Base-by-base conservation (phyloP, 345 rosid genomes). In the Erucastrum elatum region DNA sequence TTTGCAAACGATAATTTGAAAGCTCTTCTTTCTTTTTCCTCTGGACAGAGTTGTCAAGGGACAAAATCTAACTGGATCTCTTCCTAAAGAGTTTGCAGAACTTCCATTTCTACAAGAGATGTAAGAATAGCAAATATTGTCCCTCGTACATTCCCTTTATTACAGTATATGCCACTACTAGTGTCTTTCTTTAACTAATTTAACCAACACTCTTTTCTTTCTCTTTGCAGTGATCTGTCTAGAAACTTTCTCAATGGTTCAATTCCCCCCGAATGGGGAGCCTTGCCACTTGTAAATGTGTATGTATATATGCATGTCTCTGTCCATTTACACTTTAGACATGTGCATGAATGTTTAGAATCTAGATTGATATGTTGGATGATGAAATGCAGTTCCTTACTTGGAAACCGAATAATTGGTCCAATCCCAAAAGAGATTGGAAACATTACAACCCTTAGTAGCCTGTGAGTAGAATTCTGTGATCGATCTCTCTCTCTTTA, bases 191-290 rank as follows among this genome's bases (percentile, higher is more conserved):
- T n/a, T n/a, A n/a, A n/a, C n/a, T n/a, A n/a, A n/a, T n/a, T n/a
- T n/a, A n/a, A n/a, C n/a, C n/a, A n/a, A n/a, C n/a, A n/a, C 39
- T 12, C 11, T 68, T 39, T 68, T 72, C 41, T 75, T 55, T 9
- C 7, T 53, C 46, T 44, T 33, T 62, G 29, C 82, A 89, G 93
- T 74, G 86, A 86, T 64, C 68, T 87, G 63, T 10, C 80, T 15
- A 84, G 84, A 65, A 89, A 89, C 85, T 82, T 65, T 80, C 86
- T 89, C 61, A 85, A 69, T 27, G 90, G 90, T 61, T 77, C 89
- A n/a, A 75, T 87, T 53, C 93, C 85, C 71, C 68, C 83, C 6
- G 80, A 82, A 71, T 87, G 93, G 93, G 86, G 84, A 63, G 34
- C 83, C 21, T 80, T 76, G 64, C 77, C 80, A 30, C 84, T 87